Conservation (phyloP, 2,329 filamentous ascomycete species). For the Nemania sp. region DNA sequence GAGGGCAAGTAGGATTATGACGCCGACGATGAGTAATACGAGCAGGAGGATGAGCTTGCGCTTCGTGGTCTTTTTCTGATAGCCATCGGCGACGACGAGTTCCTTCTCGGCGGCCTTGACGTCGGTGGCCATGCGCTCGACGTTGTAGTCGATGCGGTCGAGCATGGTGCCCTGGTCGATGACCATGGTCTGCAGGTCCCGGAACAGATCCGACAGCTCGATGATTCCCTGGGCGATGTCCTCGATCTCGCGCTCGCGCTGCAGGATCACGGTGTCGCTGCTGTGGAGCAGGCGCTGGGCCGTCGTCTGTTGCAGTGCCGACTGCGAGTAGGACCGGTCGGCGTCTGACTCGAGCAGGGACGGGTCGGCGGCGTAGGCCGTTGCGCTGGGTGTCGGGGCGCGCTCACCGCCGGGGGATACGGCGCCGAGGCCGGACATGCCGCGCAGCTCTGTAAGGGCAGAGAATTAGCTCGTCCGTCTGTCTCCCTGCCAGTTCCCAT, state of each 20-base stretch:
- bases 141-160: constrained; percentile 96
- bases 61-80: constrained; percentile 87
- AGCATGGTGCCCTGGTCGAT: constrained; percentile 90
- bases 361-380: constrained; percentile 73
- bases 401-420: constrained; percentile 57
- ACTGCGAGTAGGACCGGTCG: constrained; percentile 89
- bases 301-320: constrained; percentile 76
- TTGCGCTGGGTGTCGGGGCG: constrained; percentile 53
- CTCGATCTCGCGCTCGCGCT: constrained; percentile 95
- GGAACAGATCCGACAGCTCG: constrained; percentile 93
- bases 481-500: not conserved
- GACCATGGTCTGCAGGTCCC: constrained; percentile 94
- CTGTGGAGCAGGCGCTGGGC: constrained; percentile 66
- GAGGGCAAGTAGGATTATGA: constrained; percentile 82
- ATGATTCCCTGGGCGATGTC: constrained; percentile 99
- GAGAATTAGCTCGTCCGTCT: constrained; percentile 31
- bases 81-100: constrained; percentile 82
- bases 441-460: constrained; percentile 66
- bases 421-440: constrained; percentile 65
- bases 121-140: constrained; percentile 91
- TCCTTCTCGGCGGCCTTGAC: constrained; percentile 94
- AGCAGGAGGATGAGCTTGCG: constrained; percentile 92
- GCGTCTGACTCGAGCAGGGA: constrained; percentile 92
- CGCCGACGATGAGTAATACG: constrained; percentile 78
- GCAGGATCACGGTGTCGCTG: constrained; percentile 83